Base-by-base conservation (phyloP, 2,329 filamentous ascomycete species). In the Alternaria triticina region DNA sequence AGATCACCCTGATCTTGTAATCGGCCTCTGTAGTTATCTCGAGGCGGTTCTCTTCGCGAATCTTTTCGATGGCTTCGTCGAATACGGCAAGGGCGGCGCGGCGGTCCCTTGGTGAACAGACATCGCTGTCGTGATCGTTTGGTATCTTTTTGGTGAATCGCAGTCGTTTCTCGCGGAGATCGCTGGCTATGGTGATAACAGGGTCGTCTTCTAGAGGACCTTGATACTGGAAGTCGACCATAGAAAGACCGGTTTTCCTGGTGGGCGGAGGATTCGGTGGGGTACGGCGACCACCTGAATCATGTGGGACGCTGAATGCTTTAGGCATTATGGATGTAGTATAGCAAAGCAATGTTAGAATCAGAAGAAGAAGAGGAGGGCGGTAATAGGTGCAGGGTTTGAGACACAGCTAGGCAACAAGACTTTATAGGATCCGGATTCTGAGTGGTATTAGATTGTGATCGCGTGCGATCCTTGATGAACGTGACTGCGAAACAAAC, bases 1-100 rank as follows among this genome's bases (percentile, higher is more conserved):
- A 45, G 6, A 72, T 65, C 1, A 58, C 62, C 3, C 47, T 47
- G 1, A 69, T 56, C 23, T 71, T 71, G 6, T 6, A 23, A 0
- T 40, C 47, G 1, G 54, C 61, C 28, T 73, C 71, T 4, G 30
- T 11, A 1, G 30, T 27, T 4, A 71, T 61, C 6, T 59, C 33
- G 1, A 2, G 3, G 27, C 64, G 57, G 15, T 62, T 20, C 11
- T 27, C 17, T 27, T 23, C 20, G 20, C 25, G 6, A 13, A 43
- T n/a, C 7, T 11, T 40, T 43, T 51, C 36, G 22, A 43, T 17
- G 11, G 27, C 45, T 10, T 40, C 45, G 5, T 43, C 13, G 11
- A 43, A 54, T 28, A 54, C 52, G 8, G 22, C 6, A 22, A 54
- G 52, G 2, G 25, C 22, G 6, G 13, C n/a, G 30, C 45, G 12